These are phyloP conservation scores for Pontederia paniculata DNA, from an alignment of 176 grass and related monocot species.

Conservation along the genomic window DNA sequence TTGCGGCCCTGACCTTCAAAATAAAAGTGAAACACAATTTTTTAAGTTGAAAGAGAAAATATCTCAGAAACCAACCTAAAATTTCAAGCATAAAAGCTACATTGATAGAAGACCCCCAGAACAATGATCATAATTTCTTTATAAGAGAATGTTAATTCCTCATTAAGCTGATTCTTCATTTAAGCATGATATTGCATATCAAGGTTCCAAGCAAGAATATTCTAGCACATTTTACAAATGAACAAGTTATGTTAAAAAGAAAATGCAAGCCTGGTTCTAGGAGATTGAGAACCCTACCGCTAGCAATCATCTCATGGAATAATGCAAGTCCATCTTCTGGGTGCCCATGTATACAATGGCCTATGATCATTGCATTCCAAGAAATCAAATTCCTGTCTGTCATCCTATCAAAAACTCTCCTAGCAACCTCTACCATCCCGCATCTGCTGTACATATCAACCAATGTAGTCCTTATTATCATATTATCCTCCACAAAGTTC, in stretches of 20 bases:
- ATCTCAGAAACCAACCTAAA: too few species aligned
- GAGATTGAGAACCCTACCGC: constrained; percentile 17
- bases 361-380: constrained; percentile 58
- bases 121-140: not conserved
- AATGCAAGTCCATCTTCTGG: constrained; percentile 36
- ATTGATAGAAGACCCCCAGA: too few species aligned
- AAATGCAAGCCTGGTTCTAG: not conserved
- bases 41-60: too few species aligned
- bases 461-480: constrained; percentile 41
- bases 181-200: not conserved
- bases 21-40: not conserved
- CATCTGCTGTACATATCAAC: constrained; percentile 56
- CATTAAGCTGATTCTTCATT: not conserved
- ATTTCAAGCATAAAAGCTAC: too few species aligned
- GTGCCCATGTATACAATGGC: constrained; percentile 46
- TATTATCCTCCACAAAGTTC: constrained; percentile 46
- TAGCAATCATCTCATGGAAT: constrained; percentile 39
- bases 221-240: not conserved
- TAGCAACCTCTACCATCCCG: constrained; percentile 18
- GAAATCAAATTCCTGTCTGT: constrained; percentile 25
- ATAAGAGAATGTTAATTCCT: not conserved
- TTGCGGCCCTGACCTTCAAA: too few species aligned
- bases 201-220: too few species aligned
- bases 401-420: constrained; percentile 40
- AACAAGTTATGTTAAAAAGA: not conserved